phyloP scores from a whole-genome alignment of 352 stramenopile genomes.

The Globisporangium orthogonon region DNA sequence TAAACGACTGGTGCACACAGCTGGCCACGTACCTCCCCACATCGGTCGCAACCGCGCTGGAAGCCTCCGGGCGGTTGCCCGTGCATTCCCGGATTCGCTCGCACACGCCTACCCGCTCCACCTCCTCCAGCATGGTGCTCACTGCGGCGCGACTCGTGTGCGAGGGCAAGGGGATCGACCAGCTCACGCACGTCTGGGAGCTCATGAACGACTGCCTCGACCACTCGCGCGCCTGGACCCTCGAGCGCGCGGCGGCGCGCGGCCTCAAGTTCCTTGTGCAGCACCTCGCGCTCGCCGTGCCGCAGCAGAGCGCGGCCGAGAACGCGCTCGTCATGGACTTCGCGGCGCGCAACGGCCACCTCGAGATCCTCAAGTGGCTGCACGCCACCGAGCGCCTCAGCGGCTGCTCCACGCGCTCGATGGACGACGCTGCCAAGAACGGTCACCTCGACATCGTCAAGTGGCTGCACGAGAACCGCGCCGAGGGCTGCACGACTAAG shows the following conservation, averaged over 20 bases:
- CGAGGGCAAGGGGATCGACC: conserved; percentile 26
- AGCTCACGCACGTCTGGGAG: conserved; percentile 57
- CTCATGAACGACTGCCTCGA: conserved; percentile 43
- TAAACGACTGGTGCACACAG: conserved; percentile 4
- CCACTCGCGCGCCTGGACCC: conserved; percentile 47
- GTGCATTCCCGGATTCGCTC: conserved; percentile 7
- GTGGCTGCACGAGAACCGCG: conserved; percentile 52
- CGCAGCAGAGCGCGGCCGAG: conserved; percentile 18
- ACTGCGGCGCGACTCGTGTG: conserved; percentile 48
- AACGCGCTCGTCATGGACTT: conserved; percentile 72
- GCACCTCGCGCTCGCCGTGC: conserved; percentile 38
- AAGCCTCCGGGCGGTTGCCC: too few relatives aligned
- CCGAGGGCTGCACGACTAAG: conserved; percentile 52
- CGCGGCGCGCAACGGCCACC: conserved; percentile 51
- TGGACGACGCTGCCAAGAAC: conserved; percentile 58
- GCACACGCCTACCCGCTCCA: neutral
- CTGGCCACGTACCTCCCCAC: conserved; percentile 6
- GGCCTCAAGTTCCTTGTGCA: conserved; percentile 66
- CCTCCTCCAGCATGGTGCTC: conserved; percentile 32
- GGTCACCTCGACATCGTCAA: conserved; percentile 39
- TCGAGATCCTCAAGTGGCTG: conserved; percentile 62
- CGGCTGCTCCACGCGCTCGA: conserved; percentile 45
- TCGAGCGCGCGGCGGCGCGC: conserved; percentile 51
- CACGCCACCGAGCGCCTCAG: conserved; percentile 36
- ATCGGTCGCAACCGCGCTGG: too few relatives aligned